Conservation (phyloP, 1,139 yeast species). For the Kluyveromyces sp. region DNA sequence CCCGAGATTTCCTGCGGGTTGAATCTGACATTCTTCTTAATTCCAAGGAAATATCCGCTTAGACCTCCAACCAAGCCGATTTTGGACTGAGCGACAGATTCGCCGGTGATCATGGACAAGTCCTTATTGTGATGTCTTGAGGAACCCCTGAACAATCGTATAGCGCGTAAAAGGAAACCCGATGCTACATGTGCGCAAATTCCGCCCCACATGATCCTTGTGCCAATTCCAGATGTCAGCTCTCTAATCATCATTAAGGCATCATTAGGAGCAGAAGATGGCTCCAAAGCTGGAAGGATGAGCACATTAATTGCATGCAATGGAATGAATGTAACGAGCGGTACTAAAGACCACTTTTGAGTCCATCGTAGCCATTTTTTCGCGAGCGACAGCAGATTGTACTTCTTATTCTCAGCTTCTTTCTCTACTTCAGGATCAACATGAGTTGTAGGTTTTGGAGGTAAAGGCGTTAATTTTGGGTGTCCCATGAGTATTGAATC, state of each 20-base stretch:
- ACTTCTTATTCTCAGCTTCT: slow-evolving; percentile 5
- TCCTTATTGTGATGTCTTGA: slow-evolving; percentile 8
- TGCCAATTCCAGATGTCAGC: slow-evolving; percentile 17
- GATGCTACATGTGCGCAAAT: slow-evolving; percentile 16
- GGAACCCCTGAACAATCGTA: background rate
- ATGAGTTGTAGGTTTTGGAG: slow-evolving; percentile 4
- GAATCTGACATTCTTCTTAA: slow-evolving; percentile 14
- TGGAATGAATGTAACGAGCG: slow-evolving; percentile 21
- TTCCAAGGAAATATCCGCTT: slow-evolving; percentile 22
- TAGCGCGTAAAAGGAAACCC: slow-evolving; percentile 17
- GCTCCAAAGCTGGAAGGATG: slow-evolving; percentile 18
- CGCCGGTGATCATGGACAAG: slow-evolving; percentile 8
- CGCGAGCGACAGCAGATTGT: slow-evolving; percentile 2
- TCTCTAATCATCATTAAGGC: slow-evolving; percentile 23
- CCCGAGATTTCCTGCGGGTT: slow-evolving; percentile 24
- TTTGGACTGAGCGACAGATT: slow-evolving; percentile 15
- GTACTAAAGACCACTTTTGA: slow-evolving; percentile 21
- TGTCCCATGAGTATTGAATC: background rate
- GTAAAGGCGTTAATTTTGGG: slow-evolving; percentile 5
- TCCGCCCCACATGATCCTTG: slow-evolving; percentile 14
- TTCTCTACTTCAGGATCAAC: slow-evolving; percentile 3
- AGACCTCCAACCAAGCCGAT: slow-evolving; percentile 25
- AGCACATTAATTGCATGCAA: slow-evolving; percentile 24
- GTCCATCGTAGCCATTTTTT: slow-evolving; percentile 12
- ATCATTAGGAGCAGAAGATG: slow-evolving; percentile 22